These are phyloP conservation scores for Rhodotorula sp. DNA, from an alignment of 1,284 basidiomycete genomes.

Conservation along the genomic window DNA sequence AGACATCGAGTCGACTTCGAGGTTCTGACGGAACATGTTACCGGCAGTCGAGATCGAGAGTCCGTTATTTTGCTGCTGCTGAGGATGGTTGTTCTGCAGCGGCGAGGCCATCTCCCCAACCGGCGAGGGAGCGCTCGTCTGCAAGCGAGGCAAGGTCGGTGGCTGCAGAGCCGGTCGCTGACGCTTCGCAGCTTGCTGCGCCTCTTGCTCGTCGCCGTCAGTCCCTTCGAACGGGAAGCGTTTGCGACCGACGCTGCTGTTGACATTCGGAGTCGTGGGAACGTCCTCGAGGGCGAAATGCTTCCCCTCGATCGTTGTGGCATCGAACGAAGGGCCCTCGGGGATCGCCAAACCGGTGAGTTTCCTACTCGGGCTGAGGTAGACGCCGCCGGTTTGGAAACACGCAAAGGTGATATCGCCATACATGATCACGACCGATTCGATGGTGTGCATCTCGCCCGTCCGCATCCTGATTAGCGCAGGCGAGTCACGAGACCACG, in stretches of 20 bases:
- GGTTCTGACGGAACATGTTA: conserved; percentile 7
- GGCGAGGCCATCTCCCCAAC: background rate
- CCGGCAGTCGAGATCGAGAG: conserved; percentile 28
- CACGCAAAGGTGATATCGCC: conserved; percentile 42
- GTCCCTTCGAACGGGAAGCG: background rate
- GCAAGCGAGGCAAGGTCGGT: conserved; percentile 2
- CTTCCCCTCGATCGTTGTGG: background rate
- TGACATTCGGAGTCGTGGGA: conserved; percentile 15
- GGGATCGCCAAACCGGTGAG: conserved; percentile 14
- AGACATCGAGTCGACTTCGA: conserved; percentile 11
- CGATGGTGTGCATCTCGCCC: conserved; percentile 39
- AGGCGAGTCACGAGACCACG: background rate
- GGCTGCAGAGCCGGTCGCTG: background rate
- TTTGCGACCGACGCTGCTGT: background rate
- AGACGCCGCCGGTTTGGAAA: conserved; percentile 43
- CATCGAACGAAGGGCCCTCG: background rate
- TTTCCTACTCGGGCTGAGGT: conserved; percentile 28
- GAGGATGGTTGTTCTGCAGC: background rate
- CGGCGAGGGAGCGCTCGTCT: conserved; percentile 3
- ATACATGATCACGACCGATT: conserved; percentile 44
- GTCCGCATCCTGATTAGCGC: conserved; percentile 29
- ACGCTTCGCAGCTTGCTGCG: conserved; percentile 3
- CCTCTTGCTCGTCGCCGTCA: background rate
- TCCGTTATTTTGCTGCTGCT: background rate
- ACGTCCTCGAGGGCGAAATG: conserved; percentile 35